Conservation (phyloP, 1,284 basidiomycete genomes). For the Exsudoporus floridanus region DNA sequence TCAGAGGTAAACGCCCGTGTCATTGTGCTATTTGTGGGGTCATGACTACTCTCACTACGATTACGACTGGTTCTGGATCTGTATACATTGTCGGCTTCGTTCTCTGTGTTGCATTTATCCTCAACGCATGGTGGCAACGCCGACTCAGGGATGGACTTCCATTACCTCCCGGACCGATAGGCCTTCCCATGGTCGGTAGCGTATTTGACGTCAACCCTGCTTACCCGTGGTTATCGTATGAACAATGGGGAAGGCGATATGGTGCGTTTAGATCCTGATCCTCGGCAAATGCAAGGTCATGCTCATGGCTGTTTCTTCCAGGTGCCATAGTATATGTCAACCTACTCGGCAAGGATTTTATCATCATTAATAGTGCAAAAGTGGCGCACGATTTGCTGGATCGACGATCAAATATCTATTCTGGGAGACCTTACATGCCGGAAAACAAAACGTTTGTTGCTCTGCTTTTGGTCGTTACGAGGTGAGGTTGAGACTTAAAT, state of each 20-base stretch:
- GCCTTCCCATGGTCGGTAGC: constrained; percentile 33
- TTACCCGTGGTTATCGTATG: constrained; percentile 33
- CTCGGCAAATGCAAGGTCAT: not conserved
- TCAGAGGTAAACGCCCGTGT: not conserved
- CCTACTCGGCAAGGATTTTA: constrained; percentile 38
- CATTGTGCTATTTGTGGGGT: not conserved
- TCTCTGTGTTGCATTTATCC: constrained; percentile 5
- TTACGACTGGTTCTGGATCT: constrained; percentile 1
- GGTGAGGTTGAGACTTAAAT: not conserved
- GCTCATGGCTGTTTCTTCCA: constrained; percentile 7
- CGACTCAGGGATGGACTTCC: constrained; percentile 18
- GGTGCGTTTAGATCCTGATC: constrained; percentile 15
- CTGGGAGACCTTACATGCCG: constrained; percentile 37
- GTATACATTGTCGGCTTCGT: constrained; percentile 9
- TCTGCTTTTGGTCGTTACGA: not conserved
- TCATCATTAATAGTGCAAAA: constrained; percentile 41
- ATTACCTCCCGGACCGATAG: constrained; percentile 31
- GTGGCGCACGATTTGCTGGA: constrained; percentile 43
- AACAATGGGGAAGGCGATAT: constrained; percentile 30
- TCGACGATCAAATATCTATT: constrained; percentile 43
- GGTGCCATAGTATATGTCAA: constrained; percentile 38
- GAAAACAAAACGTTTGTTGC: constrained; percentile 24
- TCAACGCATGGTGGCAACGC: constrained; percentile 18
- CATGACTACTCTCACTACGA: not conserved
- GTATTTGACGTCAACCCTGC: constrained; percentile 16